Evolutionary conservation across 129 eudicot species (phyloP).

Genomic region (Cynara cardunculus): DNA sequence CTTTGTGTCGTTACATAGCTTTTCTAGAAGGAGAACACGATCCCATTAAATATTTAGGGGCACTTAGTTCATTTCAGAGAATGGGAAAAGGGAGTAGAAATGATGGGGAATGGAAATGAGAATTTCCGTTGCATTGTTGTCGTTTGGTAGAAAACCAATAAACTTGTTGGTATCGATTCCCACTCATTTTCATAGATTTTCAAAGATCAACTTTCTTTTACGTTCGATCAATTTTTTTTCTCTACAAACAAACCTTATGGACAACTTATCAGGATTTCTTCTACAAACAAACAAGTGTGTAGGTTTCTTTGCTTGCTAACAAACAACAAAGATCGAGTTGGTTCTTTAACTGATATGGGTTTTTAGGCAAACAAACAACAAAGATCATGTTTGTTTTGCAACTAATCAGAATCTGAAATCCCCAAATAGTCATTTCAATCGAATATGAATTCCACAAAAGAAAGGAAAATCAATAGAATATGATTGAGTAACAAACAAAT

Average conservation of each 20-base stretch:
- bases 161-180: neutral
- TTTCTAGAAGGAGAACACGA: neutral
- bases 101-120: neutral
- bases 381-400: neutral
- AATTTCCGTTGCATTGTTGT: neutral
- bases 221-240: neutral
- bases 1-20: neutral
- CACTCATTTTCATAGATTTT: neutral
- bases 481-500: neutral
- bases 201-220: neutral
- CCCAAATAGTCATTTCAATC: neutral
- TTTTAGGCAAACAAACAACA: neutral
- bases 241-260: neutral
- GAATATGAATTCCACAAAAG: neutral
- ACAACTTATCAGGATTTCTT: neutral
- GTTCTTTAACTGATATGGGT: neutral
- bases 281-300: neutral
- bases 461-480: neutral
- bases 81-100: neutral
- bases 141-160: neutral
- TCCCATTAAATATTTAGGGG: neutral
- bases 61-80: neutral
- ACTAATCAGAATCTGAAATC: neutral
- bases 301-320: neutral
- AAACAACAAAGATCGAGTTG: neutral